Percentiles rank a stretch among this genome's conserved stretches.
phyloP scores from a whole-genome alignment of 495 filamentous ascomycete genomes.

The Penicillium mononematosum region DNA sequence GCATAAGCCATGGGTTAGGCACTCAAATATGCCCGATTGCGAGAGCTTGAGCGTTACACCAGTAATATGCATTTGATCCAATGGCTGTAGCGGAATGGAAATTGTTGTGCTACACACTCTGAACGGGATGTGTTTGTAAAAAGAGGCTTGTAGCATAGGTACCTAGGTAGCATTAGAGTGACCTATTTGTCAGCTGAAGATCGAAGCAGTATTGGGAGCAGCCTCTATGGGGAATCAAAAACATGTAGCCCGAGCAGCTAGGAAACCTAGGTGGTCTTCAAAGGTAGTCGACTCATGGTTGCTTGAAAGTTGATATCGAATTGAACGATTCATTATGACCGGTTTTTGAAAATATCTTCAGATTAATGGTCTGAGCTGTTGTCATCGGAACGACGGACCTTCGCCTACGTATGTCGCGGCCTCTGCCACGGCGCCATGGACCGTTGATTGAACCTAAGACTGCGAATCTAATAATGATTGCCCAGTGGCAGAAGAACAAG shows the following conservation, averaged over 20 bases:
- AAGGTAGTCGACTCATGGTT: background rate
- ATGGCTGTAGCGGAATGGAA: background rate
- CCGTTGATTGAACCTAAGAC: background rate
- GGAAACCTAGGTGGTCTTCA: background rate
- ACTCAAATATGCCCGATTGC: conserved; percentile 14
- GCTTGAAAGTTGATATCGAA: background rate
- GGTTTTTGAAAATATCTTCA: background rate
- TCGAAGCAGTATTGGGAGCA: background rate
- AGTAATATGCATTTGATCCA: background rate
- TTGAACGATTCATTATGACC: background rate
- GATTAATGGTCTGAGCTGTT: no score
- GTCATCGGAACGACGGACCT: no score
- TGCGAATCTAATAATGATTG: background rate
- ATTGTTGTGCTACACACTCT: background rate
- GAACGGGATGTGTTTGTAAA: background rate
- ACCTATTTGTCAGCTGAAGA: background rate
- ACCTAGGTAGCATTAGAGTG: background rate
- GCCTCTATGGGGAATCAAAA: background rate
- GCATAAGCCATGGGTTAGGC: conserved; percentile 13
- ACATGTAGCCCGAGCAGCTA: background rate
- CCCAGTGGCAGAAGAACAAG: background rate
- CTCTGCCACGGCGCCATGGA: no score
- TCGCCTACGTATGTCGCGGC: no score
- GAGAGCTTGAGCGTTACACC: background rate
- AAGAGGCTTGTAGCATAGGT: background rate